Conservation (phyloP, 129 eudicot genomes). For the Arctium minus region DNA sequence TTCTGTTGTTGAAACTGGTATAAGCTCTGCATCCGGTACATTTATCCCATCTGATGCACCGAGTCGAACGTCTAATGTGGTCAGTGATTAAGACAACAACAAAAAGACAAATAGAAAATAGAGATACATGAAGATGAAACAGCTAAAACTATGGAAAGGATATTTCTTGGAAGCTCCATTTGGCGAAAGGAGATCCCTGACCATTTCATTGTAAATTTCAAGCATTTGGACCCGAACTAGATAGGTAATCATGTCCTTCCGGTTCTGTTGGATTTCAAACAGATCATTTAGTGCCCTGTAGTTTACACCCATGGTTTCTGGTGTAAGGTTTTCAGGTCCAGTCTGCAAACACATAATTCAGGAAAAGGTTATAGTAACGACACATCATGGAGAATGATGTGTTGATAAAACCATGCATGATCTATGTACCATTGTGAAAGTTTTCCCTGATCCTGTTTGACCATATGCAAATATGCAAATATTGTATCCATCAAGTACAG, state of each 20-base stretch:
- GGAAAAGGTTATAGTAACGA: background rate
- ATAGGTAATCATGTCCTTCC: slow-evolving; percentile 58
- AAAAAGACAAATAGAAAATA: background rate
- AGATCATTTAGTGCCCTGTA: slow-evolving; percentile 76
- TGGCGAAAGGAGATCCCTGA: slow-evolving; percentile 72
- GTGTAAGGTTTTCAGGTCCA: slow-evolving; percentile 62
- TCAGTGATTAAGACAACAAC: slow-evolving; percentile 45
- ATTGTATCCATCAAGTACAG: slow-evolving; percentile 89
- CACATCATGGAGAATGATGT: background rate
- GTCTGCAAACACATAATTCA: slow-evolving; percentile 41
- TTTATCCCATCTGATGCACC: slow-evolving; percentile 66
- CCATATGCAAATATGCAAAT: slow-evolving; percentile 93
- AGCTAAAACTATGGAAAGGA: slow-evolving; percentile 37
- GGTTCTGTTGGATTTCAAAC: slow-evolving; percentile 64
- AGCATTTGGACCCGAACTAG: slow-evolving; percentile 78
- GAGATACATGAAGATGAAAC: background rate
- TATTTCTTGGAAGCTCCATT: slow-evolving; percentile 61
- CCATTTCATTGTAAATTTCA: slow-evolving; percentile 88
- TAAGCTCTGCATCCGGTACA: slow-evolving; percentile 79
- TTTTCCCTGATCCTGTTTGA: slow-evolving; percentile 94
- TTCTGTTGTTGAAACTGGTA: slow-evolving; percentile 63
- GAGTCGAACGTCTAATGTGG: slow-evolving; percentile 79
- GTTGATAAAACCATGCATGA: background rate
- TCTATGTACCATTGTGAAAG: slow-evolving; percentile 69
- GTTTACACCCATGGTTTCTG: slow-evolving; percentile 74